Conservation (phyloP, 2,329 filamentous ascomycete species). For the Helotiales sp. region DNA sequence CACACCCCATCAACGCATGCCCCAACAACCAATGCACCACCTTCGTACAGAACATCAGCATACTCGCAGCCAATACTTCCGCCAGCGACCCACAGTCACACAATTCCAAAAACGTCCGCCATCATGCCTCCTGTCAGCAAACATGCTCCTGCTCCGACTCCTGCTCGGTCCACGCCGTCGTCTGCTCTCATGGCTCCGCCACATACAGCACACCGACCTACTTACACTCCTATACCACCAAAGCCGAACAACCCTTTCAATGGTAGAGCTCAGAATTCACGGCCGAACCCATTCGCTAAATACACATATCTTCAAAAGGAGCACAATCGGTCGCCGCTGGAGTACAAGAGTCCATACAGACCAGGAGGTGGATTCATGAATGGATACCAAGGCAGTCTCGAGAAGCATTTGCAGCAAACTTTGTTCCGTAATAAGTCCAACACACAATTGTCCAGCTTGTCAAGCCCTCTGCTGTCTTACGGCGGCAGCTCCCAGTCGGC, state of each 20-base stretch:
- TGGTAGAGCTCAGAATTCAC: conserved; percentile 18
- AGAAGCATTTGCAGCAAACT: conserved; percentile 31
- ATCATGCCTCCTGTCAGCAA: background rate
- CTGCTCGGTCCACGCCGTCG: conserved; percentile 2
- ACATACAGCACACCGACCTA: conserved; percentile 19
- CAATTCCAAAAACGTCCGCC: background rate
- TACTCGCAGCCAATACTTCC: too few relatives aligned
- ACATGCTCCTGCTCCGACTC: background rate
- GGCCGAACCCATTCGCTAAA: conserved; percentile 33
- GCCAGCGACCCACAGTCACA: background rate
- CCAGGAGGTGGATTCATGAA: conserved; percentile 58
- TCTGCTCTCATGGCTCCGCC: conserved; percentile 17
- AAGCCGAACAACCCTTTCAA: conserved; percentile 30
- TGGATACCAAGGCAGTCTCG: conserved; percentile 51
- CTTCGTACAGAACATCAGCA: background rate
- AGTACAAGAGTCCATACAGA: conserved; percentile 61
- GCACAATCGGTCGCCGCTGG: conserved; percentile 56
- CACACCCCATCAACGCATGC: background rate
- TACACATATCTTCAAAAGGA: conserved; percentile 58
- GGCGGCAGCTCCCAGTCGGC: conserved; percentile 7
- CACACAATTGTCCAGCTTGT: conserved; percentile 7
- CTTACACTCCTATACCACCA: conserved; percentile 14
- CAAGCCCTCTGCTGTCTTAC: conserved; percentile 10
- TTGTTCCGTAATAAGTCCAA: conserved; percentile 27
- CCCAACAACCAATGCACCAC: background rate